These are phyloP conservation scores for Salix udensis DNA, from an alignment of 345 rosid genomes.

Conservation along the genomic window DNA sequence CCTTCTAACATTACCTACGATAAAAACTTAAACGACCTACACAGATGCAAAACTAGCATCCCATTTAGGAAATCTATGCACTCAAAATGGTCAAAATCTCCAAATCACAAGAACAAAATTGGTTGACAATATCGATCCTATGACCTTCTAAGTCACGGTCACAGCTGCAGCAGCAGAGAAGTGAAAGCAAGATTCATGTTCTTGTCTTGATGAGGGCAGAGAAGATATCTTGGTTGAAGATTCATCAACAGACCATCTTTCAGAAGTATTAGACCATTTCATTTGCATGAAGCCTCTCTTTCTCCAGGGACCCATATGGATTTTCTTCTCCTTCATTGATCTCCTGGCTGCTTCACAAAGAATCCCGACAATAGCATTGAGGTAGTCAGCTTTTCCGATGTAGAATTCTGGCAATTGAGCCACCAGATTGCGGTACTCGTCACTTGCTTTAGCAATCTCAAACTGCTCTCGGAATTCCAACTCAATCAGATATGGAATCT, in stretches of 20 bases:
- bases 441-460: constrained; percentile 39
- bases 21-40: neutral
- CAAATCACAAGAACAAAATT: neutral
- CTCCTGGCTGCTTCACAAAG: constrained; percentile 39
- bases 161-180: constrained; percentile 10
- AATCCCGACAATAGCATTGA: constrained; percentile 30
- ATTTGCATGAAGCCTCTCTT: constrained; percentile 49
- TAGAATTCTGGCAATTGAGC: constrained; percentile 35
- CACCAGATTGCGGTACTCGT: constrained; percentile 32
- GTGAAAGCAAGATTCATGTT: constrained; percentile 11
- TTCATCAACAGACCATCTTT: neutral
- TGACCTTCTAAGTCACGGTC: constrained; percentile 3
- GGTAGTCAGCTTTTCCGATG: constrained; percentile 38
- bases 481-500: constrained; percentile 33
- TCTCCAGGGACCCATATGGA: constrained; percentile 49
- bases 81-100: neutral
- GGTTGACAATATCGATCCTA: neutral
- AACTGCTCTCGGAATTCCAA: constrained; percentile 46
- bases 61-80: neutral
- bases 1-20: no score
- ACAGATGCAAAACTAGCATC: neutral
- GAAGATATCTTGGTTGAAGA: neutral
- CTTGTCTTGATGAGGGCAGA: constrained; percentile 1
- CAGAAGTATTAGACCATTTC: constrained; percentile 41
- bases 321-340: constrained; percentile 47